Base-by-base conservation (phyloP, 495 filamentous ascomycete species). In the Xeromyces bisporus region DNA sequence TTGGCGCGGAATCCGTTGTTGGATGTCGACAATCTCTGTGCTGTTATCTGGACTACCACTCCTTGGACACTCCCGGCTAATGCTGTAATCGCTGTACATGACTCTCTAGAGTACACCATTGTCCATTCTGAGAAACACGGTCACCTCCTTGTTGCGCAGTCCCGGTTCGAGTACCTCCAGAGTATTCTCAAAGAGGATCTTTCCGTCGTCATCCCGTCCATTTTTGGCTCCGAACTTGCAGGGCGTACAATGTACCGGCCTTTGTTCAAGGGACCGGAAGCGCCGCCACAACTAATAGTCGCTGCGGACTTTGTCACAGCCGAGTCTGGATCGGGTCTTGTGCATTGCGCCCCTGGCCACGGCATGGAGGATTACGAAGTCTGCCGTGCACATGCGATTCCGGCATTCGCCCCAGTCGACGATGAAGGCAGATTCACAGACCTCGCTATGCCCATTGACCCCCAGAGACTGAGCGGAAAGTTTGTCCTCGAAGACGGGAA, bases 11-110 rank as follows among this genome's bases (percentile, higher is more conserved):
- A 57, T 8, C 54, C 60, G 9, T 34, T 56, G 12, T 34, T 59
- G 11, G 21, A 49, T 15, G 38, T 39, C 3, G 50, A 56, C 4
- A 43, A 50, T 8, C 28, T 93, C 18, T 76, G 63, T 44, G 83
- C 77, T 14, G 72, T 89, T 15, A 79, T 93, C 35, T 99, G 89
- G 89, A 99, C 89, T 6, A 99, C 89, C 0, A 96, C 87, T 2
- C 91, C 89, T 1, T 99, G 89, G 89, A 96, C 89, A 0, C 58
- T 99, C 2, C 91, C 89, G 2, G 84, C 91, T 11, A 99, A 99
- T 48, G 68, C 69, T 41, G 86, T 79, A 2, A 81, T 99, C 50
- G 85, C 81, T 5, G 63, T 96, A 16, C 67, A 77, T 38, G 47
- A 69, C 2, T 69, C 75, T 10, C 38, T 94, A 36, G 61, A 74